Conservation (phyloP, 2,329 filamentous ascomycete species). For the Arthroderma sp. region DNA sequence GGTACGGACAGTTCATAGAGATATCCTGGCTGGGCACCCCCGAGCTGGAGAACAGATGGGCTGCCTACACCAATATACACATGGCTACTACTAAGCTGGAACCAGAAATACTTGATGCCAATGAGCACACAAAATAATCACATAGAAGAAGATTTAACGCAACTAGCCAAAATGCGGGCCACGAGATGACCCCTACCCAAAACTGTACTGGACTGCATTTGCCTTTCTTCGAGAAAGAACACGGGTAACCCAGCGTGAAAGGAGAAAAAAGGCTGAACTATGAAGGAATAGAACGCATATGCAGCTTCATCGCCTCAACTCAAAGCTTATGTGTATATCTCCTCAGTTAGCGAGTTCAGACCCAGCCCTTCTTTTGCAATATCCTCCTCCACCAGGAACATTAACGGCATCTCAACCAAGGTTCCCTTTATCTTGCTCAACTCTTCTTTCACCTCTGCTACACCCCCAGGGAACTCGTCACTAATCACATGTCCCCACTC, state of each 20-base stretch:
- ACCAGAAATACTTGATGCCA: too few relatives aligned
- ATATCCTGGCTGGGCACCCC: too few relatives aligned
- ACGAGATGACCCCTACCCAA: too few relatives aligned
- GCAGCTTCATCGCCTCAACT: background rate
- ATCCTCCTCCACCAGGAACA: constrained; percentile 75
- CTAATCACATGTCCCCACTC: constrained; percentile 79
- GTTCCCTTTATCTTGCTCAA: constrained; percentile 54
- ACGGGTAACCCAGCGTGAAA: background rate
- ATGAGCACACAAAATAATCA: too few relatives aligned
- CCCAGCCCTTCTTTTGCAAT: constrained; percentile 70
- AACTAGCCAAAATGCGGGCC: too few relatives aligned
- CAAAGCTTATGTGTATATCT: constrained; percentile 49
- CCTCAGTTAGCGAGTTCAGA: constrained; percentile 58
- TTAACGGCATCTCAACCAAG: constrained; percentile 78
- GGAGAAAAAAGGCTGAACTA: background rate
- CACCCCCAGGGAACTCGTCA: constrained; percentile 61
- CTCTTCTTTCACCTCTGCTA: constrained; percentile 58
- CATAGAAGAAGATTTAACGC: too few relatives aligned
- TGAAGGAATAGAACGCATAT: background rate
- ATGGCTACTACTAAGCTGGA: too few relatives aligned
- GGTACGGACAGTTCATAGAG: too few relatives aligned
- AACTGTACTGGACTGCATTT: too few relatives aligned
- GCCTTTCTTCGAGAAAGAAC: too few relatives aligned
- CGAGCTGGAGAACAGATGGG: too few relatives aligned
- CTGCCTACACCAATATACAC: too few relatives aligned